Conservation (phyloP, 495 filamentous ascomycete species). For the Amniculicola lignicola region DNA sequence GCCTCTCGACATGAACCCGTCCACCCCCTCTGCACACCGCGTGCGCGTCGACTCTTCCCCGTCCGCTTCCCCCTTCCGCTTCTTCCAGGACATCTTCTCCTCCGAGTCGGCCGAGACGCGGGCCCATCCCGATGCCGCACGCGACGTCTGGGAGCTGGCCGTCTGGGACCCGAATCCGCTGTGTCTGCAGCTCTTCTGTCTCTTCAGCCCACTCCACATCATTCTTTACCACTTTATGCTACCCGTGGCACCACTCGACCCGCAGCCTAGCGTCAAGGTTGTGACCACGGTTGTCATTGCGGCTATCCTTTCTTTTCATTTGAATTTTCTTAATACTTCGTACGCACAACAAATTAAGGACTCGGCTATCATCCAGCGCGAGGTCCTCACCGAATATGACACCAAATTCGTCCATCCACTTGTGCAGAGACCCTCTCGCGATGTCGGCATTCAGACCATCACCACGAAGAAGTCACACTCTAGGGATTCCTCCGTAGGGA, state of each 20-base stretch:
- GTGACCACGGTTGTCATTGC: slow-evolving; percentile 73
- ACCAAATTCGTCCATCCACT: slow-evolving; percentile 89
- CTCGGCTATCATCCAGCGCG: slow-evolving; percentile 74
- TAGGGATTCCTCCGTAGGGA: slow-evolving; percentile 13
- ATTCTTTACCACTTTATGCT: slow-evolving; percentile 85
- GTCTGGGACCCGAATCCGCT: slow-evolving; percentile 92
- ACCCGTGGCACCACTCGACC: slow-evolving; percentile 69
- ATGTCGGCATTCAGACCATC: slow-evolving; percentile 70
- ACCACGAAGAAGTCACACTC: slow-evolving; percentile 20
- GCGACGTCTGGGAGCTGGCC: slow-evolving; percentile 92
- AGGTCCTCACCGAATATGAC: slow-evolving; percentile 94
- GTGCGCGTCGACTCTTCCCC: slow-evolving; percentile 90
- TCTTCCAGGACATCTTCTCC: slow-evolving; percentile 65
- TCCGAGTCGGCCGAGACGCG: slow-evolving; percentile 62
- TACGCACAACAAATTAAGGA: slow-evolving; percentile 87
- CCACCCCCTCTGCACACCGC: slow-evolving; percentile 82
- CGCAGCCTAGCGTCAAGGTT: slow-evolving; percentile 77
- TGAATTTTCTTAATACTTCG: slow-evolving; percentile 62
- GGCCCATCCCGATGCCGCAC: slow-evolving; percentile 75
- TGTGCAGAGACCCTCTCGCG: slow-evolving; percentile 74
- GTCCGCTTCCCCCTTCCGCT: slow-evolving; percentile 71
- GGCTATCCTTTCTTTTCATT: slow-evolving; percentile 70
- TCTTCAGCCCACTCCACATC: slow-evolving; percentile 90
- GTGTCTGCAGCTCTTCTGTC: slow-evolving; percentile 75
- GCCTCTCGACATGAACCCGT: slow-evolving; percentile 66